phyloP scores from a whole-genome alignment of 2,329 filamentous ascomycete species.

The Albifimbria verrucaria region DNA sequence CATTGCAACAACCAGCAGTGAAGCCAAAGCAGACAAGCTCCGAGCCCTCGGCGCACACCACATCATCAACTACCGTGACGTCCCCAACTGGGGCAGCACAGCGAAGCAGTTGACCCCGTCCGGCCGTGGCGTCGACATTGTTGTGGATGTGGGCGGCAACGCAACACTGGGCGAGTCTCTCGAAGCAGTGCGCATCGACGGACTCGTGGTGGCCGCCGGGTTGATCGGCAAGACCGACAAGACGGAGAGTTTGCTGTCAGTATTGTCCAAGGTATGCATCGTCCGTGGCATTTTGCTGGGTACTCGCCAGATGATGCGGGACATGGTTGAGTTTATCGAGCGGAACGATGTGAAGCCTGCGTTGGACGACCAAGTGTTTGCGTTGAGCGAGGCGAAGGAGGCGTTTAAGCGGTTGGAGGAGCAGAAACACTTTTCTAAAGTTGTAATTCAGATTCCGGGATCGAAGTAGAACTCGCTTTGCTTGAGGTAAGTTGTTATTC shows the following conservation, averaged over 20 bases:
- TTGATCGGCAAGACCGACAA: background rate
- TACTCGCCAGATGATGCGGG: background rate
- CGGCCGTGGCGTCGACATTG: background rate
- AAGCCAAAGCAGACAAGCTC: background rate
- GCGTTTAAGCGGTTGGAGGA: background rate
- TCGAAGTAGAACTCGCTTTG: background rate
- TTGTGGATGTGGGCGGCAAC: slow-evolving; percentile 1
- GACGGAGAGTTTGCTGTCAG: background rate
- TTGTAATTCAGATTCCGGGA: background rate
- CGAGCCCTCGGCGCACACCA: background rate
- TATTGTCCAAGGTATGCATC: background rate
- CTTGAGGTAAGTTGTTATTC: no score
- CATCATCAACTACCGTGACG: slow-evolving; percentile 3
- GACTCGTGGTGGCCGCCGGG: background rate
- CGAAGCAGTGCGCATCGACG: background rate
- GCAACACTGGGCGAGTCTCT: slow-evolving; percentile 1
- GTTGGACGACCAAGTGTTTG: background rate
- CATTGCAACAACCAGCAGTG: slow-evolving; percentile 1
- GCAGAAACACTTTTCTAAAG: slow-evolving; percentile 1
- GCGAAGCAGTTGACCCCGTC: background rate
- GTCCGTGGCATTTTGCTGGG: background rate
- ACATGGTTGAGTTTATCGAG: slow-evolving; percentile 2
- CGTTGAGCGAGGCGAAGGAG: background rate
- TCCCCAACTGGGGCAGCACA: background rate
- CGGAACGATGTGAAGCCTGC: background rate